Base-by-base conservation (phyloP, 2,329 filamentous ascomycete species). In the Alternaria tenuissima region DNA sequence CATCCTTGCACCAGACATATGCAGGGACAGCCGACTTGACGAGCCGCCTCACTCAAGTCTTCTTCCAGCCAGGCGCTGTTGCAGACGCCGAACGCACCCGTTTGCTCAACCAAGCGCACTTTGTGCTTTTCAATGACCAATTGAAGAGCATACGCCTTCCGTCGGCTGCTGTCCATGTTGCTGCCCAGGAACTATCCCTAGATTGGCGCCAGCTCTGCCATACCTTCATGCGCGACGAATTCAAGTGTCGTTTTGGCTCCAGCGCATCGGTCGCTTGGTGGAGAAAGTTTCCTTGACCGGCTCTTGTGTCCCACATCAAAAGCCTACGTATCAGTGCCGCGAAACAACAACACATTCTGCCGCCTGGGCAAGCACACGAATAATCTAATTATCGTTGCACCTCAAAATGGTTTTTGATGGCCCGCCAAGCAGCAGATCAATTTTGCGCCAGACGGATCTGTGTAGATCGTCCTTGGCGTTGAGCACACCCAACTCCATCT, bases 141-240 rank as follows among this genome's bases (percentile, higher is more conserved):
- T 56, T 67, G 44, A 66, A 61, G 46, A 63, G 55, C 56, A 44
- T 67, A 14, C 60, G 52, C 34, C 53, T 69, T 16, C 63, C 62
- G n/a, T 64, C 52, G 20, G 30, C 66, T 30, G 46, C 47, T 42
- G 57, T 68, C 55, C 48, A 70, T 51, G 36, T 54, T 42, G 38
- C 53, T 38, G 54, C 38, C 20, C 61, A 55, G 46, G 24, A 66
- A n/a, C 47, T 70, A 20, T 58, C 57, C 11, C 56, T 69, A 7
- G 64, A 68, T 52, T 69, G 66, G 66, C 62, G 65, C 22, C 56
- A 48, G 26, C 61, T 65, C 8, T 67, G 62, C 58, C 47, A 68
- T 32, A 42, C 22, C 38, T 65, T 66, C 26, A 62, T 63, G 55
- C 55, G 42, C 41, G 56, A 67, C 41, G 53, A 64, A 46, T 59